phyloP scores from a whole-genome alignment of 768 basidiomycete genomes.

The Psilocybe cubensis region DNA sequence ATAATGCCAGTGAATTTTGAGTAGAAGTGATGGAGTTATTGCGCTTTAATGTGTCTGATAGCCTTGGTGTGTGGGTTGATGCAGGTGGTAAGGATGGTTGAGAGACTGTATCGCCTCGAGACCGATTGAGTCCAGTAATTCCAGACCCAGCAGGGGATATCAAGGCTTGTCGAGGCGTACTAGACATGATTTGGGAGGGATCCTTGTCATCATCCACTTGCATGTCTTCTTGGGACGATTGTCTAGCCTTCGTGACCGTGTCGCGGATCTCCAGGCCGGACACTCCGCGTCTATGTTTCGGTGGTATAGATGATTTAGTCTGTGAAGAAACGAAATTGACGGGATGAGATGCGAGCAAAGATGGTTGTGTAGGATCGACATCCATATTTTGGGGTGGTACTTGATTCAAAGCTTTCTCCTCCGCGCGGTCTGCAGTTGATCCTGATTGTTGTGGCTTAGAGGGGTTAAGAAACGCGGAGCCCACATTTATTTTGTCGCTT shows the following conservation, averaged over 20 bases:
- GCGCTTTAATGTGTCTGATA: neutral
- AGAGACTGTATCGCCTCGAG: neutral
- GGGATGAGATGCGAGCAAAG: neutral
- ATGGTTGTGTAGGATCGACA: neutral
- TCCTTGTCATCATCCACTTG: neutral
- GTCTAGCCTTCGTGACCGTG: neutral
- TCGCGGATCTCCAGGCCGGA: neutral
- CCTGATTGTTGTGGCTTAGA: neutral
- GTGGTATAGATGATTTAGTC: neutral
- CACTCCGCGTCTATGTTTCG: neutral
- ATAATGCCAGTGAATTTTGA: neutral
- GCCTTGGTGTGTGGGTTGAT: neutral
- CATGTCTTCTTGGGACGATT: neutral
- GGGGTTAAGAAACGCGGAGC: neutral
- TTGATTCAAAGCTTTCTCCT: neutral
- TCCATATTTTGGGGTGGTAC: neutral
- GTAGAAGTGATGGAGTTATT: neutral
- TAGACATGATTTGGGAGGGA: neutral
- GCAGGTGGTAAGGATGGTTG: neutral
- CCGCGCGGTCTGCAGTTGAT: neutral
- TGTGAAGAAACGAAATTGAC: neutral
- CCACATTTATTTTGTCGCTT: neutral
- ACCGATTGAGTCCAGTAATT: neutral
- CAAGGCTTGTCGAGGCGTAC: neutral
- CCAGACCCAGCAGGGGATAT: neutral